A percentile compares a stretch with the other conserved stretches of the same genome.
Conservation (phyloP, 2,329 filamentous ascomycete genomes). For the Plectosphaerella plurivora region DNA sequence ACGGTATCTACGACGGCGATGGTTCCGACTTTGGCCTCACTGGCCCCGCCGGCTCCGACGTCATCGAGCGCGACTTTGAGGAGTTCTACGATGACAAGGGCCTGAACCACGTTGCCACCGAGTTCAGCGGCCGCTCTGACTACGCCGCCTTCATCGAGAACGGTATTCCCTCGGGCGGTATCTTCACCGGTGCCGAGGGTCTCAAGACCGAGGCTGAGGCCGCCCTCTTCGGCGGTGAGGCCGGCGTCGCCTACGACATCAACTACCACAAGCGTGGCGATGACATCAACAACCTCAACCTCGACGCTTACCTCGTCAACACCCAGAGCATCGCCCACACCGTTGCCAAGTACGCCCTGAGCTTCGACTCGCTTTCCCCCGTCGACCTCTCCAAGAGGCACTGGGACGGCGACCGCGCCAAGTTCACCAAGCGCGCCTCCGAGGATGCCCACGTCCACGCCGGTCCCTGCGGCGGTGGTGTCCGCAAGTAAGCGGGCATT, state of each 20-base stretch:
- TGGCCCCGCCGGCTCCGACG: constrained; percentile 51
- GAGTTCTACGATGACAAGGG: constrained; percentile 45
- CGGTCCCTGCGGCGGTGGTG: constrained; percentile 23
- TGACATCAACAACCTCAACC: constrained; percentile 29
- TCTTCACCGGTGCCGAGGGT: constrained; percentile 64
- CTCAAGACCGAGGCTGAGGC: constrained; percentile 58
- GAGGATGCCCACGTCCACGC: constrained; percentile 18
- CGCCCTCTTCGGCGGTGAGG: constrained; percentile 56
- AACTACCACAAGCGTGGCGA: constrained; percentile 43
- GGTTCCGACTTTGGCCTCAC: constrained; percentile 54
- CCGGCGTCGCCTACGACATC: constrained; percentile 41
- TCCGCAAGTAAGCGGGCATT: neutral
- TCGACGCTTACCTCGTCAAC: constrained; percentile 40
- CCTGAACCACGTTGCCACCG: constrained; percentile 51
- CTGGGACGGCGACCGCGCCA: constrained; percentile 22
- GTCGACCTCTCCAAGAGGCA: constrained; percentile 20
- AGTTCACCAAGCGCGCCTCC: constrained; percentile 20
- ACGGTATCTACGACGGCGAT: constrained; percentile 56
- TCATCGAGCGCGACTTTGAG: constrained; percentile 55
- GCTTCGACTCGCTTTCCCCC: constrained; percentile 27
- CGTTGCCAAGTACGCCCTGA: constrained; percentile 34
- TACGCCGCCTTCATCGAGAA: constrained; percentile 64
- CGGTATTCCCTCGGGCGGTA: constrained; percentile 62
- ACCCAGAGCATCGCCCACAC: constrained; percentile 36
- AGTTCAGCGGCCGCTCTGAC: constrained; percentile 63